phyloP scores from a whole-genome alignment of 768 basidiomycete genomes.

The Strobilomyces confusus region DNA sequence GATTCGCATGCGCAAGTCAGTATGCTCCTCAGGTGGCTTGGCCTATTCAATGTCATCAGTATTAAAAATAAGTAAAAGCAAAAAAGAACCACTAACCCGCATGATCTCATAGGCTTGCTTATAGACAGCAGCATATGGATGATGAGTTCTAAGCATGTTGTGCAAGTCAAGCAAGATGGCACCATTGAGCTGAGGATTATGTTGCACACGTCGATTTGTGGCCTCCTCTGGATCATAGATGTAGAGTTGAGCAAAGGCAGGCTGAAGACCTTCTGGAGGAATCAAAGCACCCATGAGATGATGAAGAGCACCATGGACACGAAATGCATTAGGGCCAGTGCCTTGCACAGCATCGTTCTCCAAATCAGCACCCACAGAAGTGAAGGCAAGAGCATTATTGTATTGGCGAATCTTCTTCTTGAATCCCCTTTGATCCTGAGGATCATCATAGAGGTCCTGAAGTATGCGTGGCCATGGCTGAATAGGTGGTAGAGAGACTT shows the following conservation, averaged over 20 bases:
- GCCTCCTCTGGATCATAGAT: conserved; percentile 38
- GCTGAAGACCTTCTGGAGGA: conserved; percentile 15
- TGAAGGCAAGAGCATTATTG: conserved; percentile 25
- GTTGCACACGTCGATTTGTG: conserved; percentile 19
- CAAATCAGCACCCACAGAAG: conserved; percentile 1
- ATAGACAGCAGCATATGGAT: conserved; percentile 31
- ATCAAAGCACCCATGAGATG: conserved; percentile 34
- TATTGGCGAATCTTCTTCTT: conserved; percentile 37
- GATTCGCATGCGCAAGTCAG: conserved; percentile 8
- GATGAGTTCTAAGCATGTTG: conserved; percentile 9
- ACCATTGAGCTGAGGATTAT: conserved; percentile 22
- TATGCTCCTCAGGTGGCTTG: conserved; percentile 15
- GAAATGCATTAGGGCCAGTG: conserved; percentile 16
- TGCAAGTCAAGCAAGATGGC: conserved; percentile 25
- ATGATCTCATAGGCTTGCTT: conserved; percentile 33
- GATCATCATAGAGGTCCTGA: conserved; percentile 14
- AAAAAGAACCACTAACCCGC: background rate
- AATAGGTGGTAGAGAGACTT: conserved; percentile 21
- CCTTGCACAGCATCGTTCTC: background rate
- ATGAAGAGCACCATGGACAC: conserved; percentile 34
- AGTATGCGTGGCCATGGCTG: conserved; percentile 14
- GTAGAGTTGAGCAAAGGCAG: conserved; percentile 40
- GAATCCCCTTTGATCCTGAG: conserved; percentile 16
- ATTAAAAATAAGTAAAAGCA: background rate
- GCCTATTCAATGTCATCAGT: background rate